Percentiles rank a stretch among this genome's conserved stretches.
phyloP scores from a whole-genome alignment of 257 asterid species.

The Lantana camara region DNA sequence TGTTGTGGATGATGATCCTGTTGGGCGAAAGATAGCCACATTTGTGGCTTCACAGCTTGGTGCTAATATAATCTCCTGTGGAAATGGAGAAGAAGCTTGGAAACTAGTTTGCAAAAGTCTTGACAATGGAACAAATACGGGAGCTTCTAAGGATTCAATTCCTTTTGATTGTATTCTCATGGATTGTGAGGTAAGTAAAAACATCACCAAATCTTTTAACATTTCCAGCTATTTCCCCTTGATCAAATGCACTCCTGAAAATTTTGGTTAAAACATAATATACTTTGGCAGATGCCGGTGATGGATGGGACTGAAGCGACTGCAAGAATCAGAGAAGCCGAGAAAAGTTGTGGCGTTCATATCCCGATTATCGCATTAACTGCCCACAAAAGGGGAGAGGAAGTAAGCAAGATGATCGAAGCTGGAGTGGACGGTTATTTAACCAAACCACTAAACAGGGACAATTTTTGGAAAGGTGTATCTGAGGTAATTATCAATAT shows the following conservation, averaged over 20 bases:
- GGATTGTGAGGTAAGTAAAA: conserved; percentile 73
- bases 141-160: not conserved
- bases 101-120: conserved; percentile 39
- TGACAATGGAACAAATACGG: conserved; percentile 1
- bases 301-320: conserved; percentile 85
- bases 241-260: not conserved
- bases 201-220: too few relatives aligned
- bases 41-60: conserved; percentile 47
- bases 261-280: not conserved
- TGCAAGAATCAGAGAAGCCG: conserved; percentile 55
- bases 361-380: conserved; percentile 73
- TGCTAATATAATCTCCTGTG: conserved; percentile 41
- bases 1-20: conserved; percentile 59
- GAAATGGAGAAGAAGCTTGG: conserved; percentile 60
- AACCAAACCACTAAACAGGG: conserved; percentile 53
- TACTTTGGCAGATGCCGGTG: conserved; percentile 56
- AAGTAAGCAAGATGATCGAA: conserved; percentile 43
- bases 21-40: conserved; percentile 42
- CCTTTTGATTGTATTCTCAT: conserved; percentile 72
- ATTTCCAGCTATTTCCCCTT: not conserved
- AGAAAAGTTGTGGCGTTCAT: conserved; percentile 43
- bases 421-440: conserved; percentile 71
- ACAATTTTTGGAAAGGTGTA: conserved; percentile 37
- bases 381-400: conserved; percentile 50
- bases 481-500: conserved; percentile 3